Evolutionary conservation across 148 eudicot genomes (phyloP).

Genomic region (Vaccinium myrtillus): DNA sequence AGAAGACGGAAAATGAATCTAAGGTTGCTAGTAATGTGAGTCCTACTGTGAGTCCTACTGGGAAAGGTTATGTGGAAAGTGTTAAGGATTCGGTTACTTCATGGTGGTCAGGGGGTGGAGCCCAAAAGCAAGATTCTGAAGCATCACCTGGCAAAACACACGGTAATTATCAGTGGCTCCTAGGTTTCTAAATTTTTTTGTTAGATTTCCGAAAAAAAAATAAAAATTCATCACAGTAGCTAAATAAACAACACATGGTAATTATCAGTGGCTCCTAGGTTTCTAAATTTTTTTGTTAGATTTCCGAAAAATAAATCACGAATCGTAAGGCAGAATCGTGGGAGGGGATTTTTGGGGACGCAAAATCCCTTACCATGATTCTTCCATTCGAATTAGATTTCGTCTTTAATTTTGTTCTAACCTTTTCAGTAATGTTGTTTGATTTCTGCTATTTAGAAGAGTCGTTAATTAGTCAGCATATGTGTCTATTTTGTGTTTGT

Average conservation of each 20-base stretch:
- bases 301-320: too few species aligned
- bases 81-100: conserved; percentile 24
- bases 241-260: neutral
- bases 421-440: neutral
- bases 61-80: conserved; percentile 37
- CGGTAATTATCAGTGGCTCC: neutral
- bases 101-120: conserved; percentile 45
- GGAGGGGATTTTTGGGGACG: too few species aligned
- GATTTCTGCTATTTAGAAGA: neutral
- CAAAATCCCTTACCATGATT: too few species aligned
- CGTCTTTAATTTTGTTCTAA: too few species aligned
- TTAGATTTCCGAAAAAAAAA: too few species aligned
- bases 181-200: neutral
- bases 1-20: conserved; percentile 13
- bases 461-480: neutral
- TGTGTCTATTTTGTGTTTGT: neutral
- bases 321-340: too few species aligned
- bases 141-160: neutral
- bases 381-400: too few species aligned
- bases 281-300: too few species aligned
- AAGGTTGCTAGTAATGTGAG: conserved; percentile 20
- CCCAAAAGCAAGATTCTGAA: conserved; percentile 24
- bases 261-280: neutral
- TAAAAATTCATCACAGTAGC: too few species aligned
- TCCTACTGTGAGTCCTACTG: conserved; percentile 15